Evolutionary conservation across 116 monocot species (phyloP), one percentile per base, ranked within the genome.

Genomic region (Trichopus zeylanicus): DNA sequence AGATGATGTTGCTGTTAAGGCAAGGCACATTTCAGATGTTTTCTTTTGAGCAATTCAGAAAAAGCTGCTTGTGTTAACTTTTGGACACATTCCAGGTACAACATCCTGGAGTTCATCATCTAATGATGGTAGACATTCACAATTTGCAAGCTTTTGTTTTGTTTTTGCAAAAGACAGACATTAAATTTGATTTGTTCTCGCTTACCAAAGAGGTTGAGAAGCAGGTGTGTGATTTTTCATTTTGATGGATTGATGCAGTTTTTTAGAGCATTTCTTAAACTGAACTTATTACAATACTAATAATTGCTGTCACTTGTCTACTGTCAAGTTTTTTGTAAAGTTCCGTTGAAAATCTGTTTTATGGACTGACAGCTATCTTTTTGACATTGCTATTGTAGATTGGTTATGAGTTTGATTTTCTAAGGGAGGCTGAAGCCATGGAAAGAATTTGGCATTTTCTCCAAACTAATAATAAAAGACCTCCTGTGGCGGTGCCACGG

Each of bases 61-160:
- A 18, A 69, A 62, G 21, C 12, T 16, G 20, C 21, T 48, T 35
- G 1, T 49, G 33, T 67, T 69, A 53, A 28, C 33, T 39, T 55
- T 52, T 39, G 21, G 25, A 16, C 46, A 73, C 30, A 31, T 66
- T 69, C 0, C 74, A 97, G 97, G 97, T 91, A 23, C 97, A 97
- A 84, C 97, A 91, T 84, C 97, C 97, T 55, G 97, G 97, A 38
- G 91, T 87, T 55, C 60, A 80, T 51, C 63, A 57, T 30, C 61
- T 97, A 46, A 97, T 97, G 97, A 90, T 79, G 79, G 76, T 87
- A 58, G 97, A 97, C 75, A 97, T 97, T 38, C 81, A 68, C 31
- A 97, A 97, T 49, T 48, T 97, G 67, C 97, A 97, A 74, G 71
- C 76, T 18, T 87, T 97, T 75, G 97, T 73, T 31, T 65, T 91